A percentile compares a stretch with the other conserved stretches of the same genome.
phyloP scores from a whole-genome alignment of 1,284 basidiomycete genomes.

The Cryptococcus amylolentus region DNA sequence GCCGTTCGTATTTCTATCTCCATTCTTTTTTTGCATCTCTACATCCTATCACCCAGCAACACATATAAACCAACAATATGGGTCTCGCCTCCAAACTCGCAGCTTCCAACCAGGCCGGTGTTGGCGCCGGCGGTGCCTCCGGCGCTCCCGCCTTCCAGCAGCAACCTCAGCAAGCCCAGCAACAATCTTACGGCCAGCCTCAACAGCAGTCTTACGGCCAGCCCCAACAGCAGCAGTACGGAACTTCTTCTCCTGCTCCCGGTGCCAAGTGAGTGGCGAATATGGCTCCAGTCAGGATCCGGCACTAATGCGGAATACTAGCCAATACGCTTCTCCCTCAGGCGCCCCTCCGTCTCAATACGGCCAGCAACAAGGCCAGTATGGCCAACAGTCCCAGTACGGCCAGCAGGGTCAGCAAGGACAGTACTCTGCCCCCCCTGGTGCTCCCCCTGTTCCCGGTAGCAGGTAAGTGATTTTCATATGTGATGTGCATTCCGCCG shows the following conservation, averaged over 20 bases:
- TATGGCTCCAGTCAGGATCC: no score
- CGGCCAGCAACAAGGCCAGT: background rate
- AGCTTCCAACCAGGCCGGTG: conserved; percentile 22
- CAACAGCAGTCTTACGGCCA: conserved; percentile 8
- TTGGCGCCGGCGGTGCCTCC: conserved; percentile 10
- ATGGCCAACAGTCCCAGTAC: background rate
- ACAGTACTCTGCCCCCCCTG: conserved; percentile 18
- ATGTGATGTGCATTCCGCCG: background rate
- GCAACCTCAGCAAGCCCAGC: conserved; percentile 5
- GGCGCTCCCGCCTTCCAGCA: conserved; percentile 2
- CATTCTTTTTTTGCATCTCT: background rate
- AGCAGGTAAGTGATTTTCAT: background rate
- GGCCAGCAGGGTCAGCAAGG: conserved; percentile 6
- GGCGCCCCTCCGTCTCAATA: background rate
- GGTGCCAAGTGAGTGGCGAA: no score
- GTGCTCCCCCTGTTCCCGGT: conserved; percentile 13
- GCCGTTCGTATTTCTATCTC: background rate
- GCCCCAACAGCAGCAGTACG: conserved; percentile 9
- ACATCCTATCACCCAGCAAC: background rate
- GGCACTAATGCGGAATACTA: no score
- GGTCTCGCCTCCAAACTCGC: conserved; percentile 41
- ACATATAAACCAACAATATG: conserved; percentile 19
- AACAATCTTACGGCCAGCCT: conserved; percentile 14
- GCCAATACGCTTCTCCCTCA: background rate
- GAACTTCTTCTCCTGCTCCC: background rate